Base-by-base conservation (phyloP, 1,284 basidiomycete genomes). In the Ganoderma leucocontextum region DNA sequence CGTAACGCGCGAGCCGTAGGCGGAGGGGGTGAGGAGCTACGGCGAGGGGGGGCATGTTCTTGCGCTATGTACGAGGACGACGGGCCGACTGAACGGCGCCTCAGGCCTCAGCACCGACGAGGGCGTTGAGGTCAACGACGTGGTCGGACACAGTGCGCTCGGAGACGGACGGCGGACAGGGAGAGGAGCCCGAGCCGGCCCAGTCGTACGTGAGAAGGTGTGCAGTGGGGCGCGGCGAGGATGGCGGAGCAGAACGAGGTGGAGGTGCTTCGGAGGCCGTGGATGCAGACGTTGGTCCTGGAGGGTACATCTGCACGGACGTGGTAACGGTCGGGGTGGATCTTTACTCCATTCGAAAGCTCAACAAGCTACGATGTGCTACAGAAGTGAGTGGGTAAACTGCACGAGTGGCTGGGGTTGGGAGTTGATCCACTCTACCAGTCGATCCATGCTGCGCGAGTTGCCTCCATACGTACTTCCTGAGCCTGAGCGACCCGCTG, bases 11-110 rank as follows among this genome's bases (percentile, higher is more conserved):
- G 60, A 57, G 64, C 8, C 19, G 8, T 44, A 2, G 7, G 19
- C 1, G 3, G 42, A 44, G 17, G 17, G 42, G 42, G 19, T 44
- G 42, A 44, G 42, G 42, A 44, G 42, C 42, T 17, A 19, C 25
- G 65, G 65, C n/a, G 63, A 10, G 25, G 63, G 29, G n/a, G 69
- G 25, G 39, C 67, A 12, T 15, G 69, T 71, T 15, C 67, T 63
- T 8, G 62, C 70, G 63, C 65, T 71, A 42, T 71, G 70, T 13
- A 63, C 68, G 25, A 71, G 53, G 52, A 73, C 9, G 39, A 58
- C 57, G 33, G 68, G 38, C 25, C 47, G 60, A 0, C 71, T 66
- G 5, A 62, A 61, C 2, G 69, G 44, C 39, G 60, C 62, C 22
- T 66, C 59, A 3, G 39, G 60, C 62, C 22, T 66, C 59, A 3